Evolutionary conservation across 495 filamentous ascomycete genomes (phyloP).

Genomic region (Tetracladium setigerum): DNA sequence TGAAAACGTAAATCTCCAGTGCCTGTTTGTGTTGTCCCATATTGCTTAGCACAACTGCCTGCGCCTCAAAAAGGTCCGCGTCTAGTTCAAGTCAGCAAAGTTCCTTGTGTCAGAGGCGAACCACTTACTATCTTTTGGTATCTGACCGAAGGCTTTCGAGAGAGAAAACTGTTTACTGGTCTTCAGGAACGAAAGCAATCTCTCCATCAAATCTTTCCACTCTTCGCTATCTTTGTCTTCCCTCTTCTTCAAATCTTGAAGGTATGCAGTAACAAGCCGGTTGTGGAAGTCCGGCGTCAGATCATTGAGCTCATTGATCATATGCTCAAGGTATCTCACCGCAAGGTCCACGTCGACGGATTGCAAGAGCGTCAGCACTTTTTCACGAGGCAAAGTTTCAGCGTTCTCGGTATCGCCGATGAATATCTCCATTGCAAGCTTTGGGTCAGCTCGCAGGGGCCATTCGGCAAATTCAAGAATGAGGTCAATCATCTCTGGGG

Average conservation of each 20-base stretch:
- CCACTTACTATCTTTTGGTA: constrained; percentile 69
- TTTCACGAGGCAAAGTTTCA: constrained; percentile 73
- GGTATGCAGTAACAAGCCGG: constrained; percentile 65
- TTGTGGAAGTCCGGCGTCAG: constrained; percentile 82
- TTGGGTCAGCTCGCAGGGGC: constrained; percentile 66
- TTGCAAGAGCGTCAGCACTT: constrained; percentile 66
- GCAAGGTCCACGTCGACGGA: constrained; percentile 62
- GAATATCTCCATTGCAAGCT: constrained; percentile 92
- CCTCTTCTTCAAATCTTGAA: constrained; percentile 49
- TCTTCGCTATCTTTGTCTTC: constrained; percentile 38
- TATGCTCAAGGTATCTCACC: constrained; percentile 81
- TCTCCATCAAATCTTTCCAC: constrained; percentile 49
- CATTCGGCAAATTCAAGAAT: constrained; percentile 88
- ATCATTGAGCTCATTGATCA: constrained; percentile 82
- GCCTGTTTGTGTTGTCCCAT: constrained; percentile 95
- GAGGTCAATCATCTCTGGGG: constrained; percentile 80
- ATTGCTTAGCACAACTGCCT: constrained; percentile 86
- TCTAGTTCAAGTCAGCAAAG: constrained; percentile 38
- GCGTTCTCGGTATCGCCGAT: constrained; percentile 91
- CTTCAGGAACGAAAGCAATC: constrained; percentile 66
- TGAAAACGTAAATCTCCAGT: constrained; percentile 93
- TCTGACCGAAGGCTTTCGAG: constrained; percentile 58
- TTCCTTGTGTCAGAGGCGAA: constrained; percentile 2
- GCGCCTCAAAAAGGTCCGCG: constrained; percentile 78
- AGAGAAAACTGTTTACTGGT: constrained; percentile 74